Evolutionary conservation across 352 stramenopile genomes (phyloP), one percentile per base, ranked within the genome.

Genomic region (Paralagenidium karlingii): DNA sequence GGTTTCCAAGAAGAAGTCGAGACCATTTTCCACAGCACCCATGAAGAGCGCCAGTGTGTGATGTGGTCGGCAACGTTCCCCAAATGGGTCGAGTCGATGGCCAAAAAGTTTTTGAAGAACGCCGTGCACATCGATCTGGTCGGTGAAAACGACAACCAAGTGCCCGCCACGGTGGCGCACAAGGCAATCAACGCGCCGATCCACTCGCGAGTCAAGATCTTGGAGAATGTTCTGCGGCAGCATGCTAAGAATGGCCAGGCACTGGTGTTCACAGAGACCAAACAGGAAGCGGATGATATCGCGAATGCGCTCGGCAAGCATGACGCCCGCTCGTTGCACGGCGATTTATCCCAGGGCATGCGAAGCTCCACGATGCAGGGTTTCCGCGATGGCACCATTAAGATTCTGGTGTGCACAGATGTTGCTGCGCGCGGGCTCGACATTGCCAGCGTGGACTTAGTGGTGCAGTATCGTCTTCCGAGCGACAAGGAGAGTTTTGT

Each of bases 201-300:
- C 29, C 73, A 77, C 44, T 58, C 60, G 20, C 74, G 74, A 40
- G 62, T 78, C 18, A 50, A 76, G 30, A 47, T 85, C 37, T 48
- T 87, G 7, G 68, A 82, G 48, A 78, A 69, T 27, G 66, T 91
- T 34, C 45, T 87, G 40, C 60, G 69, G 41, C 53, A 82, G 38
- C 60, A 68, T 57, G 82, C 59, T 10, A 60, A 77, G 21, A 63
- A 75, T 30, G 75, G 73, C 21, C 69, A 87, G 46, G 71, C 77
- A 34, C 95, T 99, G 42, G 94, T 99, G 27, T 99, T 99, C 55
- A 97, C 90, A 3, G 77, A 98, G 57, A 98, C 94, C 11, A 99
- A 98, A 68, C 69, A 85, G 38, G 83, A 97, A 40, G 88, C 82
- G 11, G 90, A 98, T 53, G 87, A 98, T 40, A 80, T 98, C 44